Evolutionary conservation across 768 basidiomycete species (phyloP), one percentile per base, ranked within the genome.

Genomic region (Leccinum uliginosum): DNA sequence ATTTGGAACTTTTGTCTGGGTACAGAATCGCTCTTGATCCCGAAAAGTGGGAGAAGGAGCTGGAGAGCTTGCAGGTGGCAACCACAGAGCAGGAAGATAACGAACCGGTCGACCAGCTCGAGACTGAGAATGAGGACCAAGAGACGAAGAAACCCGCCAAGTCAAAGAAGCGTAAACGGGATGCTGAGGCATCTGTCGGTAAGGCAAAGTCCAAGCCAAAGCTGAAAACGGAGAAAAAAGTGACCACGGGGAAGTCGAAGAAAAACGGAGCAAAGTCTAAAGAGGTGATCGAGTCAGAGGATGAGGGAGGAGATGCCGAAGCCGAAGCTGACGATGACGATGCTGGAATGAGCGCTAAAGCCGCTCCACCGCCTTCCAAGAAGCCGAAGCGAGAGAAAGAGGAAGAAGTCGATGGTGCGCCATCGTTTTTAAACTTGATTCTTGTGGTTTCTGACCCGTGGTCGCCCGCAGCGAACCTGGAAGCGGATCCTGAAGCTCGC

Each of bases 1-100:
- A 81, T 40, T 84, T 82, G 40, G 90, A 93, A 32, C 82, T 98
- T 40, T 72, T 87, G 21, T 71, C 80, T 53, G 93, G 87, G 14
- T 95, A 93, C 71, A 80, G 81, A 60, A 84, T 91, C 65, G 85
- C 86, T 34, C 75, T 80, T 35, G 83, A 93, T 68, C 92, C 92
- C 1, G 78, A 79, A 52, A 82, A 82, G 29, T 89, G 87, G 86
- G 79, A 82, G 59, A 73, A 76, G 61, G 75, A 79, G 51, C 71
- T 70, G 27, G 76, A 76, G 55, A 71, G 59, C 27, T 61, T 71
- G 44, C 60, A 65, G 34, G 53, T 68, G 49, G 68, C 62, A 19
- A 67, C 64, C 8, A 81, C 82, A 11, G 77, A 77, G 53, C 71
- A 74, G 35, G 84, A 83, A 47, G 82, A 78, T 47, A 80, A 84